Evolutionary conservation across 805 yeast species (phyloP).

Genomic region (Yarrowia divulgata): DNA sequence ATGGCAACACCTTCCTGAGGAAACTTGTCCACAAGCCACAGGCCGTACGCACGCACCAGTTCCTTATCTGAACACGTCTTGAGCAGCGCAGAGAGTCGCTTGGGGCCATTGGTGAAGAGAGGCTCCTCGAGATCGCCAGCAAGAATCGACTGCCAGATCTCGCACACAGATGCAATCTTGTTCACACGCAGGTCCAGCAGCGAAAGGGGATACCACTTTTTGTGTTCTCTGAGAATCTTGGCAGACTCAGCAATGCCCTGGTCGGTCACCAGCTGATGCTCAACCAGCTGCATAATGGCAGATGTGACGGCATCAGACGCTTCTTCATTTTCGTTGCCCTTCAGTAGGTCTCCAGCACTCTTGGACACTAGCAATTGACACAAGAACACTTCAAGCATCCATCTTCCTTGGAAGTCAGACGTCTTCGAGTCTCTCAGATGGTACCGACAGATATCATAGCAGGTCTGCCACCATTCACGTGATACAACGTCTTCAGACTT

Average conservation of each 20-base stretch:
- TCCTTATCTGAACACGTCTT: conserved; percentile 45
- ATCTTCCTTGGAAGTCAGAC: conserved; percentile 10
- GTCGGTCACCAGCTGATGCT: conserved; percentile 15
- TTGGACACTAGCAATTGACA: conserved; percentile 9
- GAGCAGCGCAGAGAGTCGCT: conserved; percentile 46
- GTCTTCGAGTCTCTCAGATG: conserved; percentile 11
- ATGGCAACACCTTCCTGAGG: conserved; percentile 49
- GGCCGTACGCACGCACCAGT: conserved; percentile 52
- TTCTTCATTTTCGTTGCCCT: background rate
- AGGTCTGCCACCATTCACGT: conserved; percentile 12
- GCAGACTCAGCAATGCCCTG: conserved; percentile 41
- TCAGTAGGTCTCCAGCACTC: background rate
- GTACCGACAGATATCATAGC: conserved; percentile 22
- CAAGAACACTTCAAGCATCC: conserved; percentile 17
- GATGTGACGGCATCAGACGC: background rate
- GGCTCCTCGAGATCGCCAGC: conserved; percentile 45
- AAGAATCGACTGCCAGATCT: conserved; percentile 40
- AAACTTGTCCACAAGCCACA: conserved; percentile 49
- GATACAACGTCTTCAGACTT: background rate
- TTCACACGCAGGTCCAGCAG: conserved; percentile 46
- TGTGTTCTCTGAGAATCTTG: conserved; percentile 43
- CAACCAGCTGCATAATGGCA: conserved; percentile 14
- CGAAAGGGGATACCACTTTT: conserved; percentile 47
- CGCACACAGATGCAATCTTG: conserved; percentile 46
- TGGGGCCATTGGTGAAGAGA: conserved; percentile 46